phyloP scores from a whole-genome alignment of 2,329 filamentous ascomycete species.

The Coniella vitis region DNA sequence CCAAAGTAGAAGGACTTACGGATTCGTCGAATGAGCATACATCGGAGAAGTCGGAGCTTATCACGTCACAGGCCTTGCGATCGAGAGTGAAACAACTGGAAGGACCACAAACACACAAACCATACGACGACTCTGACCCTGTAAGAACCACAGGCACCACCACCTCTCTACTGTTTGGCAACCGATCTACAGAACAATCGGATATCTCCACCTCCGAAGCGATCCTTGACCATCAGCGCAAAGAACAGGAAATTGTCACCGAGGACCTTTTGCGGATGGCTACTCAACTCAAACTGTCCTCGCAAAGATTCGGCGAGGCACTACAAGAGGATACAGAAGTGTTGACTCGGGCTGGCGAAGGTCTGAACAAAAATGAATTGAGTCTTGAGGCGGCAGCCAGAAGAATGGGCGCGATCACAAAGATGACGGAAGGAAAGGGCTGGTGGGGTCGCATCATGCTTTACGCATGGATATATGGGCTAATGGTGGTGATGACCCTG shows the following conservation, averaged over 20 bases:
- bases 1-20: conserved; percentile 1
- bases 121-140: conserved; percentile 1
- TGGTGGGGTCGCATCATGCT: conserved; percentile 81
- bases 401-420: conserved; percentile 68
- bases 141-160: conserved; percentile 17
- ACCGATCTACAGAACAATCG: conserved; percentile 17
- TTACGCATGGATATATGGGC: conserved; percentile 74
- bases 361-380: conserved; percentile 68
- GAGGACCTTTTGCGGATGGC: conserved; percentile 77
- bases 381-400: conserved; percentile 71
- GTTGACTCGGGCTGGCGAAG: conserved; percentile 62
- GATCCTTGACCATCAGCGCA: conserved; percentile 67
- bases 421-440: conserved; percentile 81
- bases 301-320: conserved; percentile 62
- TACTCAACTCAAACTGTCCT: conserved; percentile 66
- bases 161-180: conserved; percentile 11
- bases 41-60: conserved; percentile 16
- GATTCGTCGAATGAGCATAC: conserved; percentile 9
- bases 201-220: conserved; percentile 54
- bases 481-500: conserved; percentile 72
- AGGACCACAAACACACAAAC: conserved; percentile 10
- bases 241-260: conserved; percentile 78
- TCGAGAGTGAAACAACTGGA: conserved; percentile 18
- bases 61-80: conserved; percentile 29
- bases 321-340: conserved; percentile 68